Conservation (phyloP, 1,284 basidiomycete species). For the Naganishia sp. region DNA sequence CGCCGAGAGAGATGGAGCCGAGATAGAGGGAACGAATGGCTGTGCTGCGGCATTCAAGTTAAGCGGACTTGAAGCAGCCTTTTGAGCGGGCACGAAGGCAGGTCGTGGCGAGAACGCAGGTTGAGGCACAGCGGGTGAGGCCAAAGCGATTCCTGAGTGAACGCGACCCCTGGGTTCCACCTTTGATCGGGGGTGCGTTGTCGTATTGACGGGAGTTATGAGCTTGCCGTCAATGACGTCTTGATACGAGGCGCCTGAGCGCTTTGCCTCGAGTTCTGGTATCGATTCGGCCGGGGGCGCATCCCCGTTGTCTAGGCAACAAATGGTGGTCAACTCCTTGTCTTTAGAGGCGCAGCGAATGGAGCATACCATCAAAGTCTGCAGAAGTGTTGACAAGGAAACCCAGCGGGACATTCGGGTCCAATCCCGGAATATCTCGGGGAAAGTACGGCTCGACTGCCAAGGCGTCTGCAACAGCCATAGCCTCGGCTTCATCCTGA, state of each 20-base stretch:
- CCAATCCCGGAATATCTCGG: conserved; percentile 23
- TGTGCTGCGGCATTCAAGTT: not conserved
- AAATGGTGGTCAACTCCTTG: not conserved
- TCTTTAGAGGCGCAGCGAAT: not conserved
- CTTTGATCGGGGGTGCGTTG: not conserved
- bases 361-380: conserved; percentile 60
- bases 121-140: too few species aligned
- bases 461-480: conserved; percentile 46
- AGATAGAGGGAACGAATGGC: not conserved
- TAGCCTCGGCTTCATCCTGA: conserved; percentile 41
- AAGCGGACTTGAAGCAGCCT: not conserved
- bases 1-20: too few species aligned
- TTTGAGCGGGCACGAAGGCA: not conserved
- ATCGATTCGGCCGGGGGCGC: conserved; percentile 23
- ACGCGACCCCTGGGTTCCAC: conserved; percentile 7
- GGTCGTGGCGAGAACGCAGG: not conserved
- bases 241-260: conserved; percentile 25
- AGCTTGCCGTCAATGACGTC: conserved; percentile 33
- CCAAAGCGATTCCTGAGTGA: not conserved
- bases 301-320: conserved; percentile 32
- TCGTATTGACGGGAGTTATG: not conserved
- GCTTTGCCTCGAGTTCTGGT: conserved; percentile 24
- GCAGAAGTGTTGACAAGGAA: conserved; percentile 63
- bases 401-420: conserved; percentile 38
- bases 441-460: conserved; percentile 48